These are phyloP conservation scores for Fusarium circinatum DNA, from an alignment of 2,329 filamentous ascomycete species.

Conservation along the genomic window DNA sequence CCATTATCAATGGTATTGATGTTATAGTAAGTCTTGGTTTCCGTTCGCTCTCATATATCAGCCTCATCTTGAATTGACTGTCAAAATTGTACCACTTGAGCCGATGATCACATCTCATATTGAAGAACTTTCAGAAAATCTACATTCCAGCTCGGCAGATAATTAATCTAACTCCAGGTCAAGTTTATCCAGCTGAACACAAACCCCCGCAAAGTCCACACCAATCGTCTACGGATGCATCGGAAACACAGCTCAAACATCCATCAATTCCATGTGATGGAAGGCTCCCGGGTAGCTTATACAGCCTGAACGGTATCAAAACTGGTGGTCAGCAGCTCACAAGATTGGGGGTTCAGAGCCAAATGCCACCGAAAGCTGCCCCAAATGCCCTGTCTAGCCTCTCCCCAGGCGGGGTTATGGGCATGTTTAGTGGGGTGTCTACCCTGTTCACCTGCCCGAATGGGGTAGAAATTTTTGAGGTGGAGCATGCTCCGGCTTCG, in stretches of 20 bases:
- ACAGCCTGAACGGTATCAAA: neutral
- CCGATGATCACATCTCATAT: neutral
- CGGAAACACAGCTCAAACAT: constrained; percentile 10
- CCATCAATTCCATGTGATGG: neutral
- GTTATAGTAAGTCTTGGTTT: neutral
- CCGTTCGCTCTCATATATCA: neutral
- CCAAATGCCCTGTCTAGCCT: constrained; percentile 1
- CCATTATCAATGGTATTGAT: neutral
- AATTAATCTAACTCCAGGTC: neutral
- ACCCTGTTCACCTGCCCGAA: constrained; percentile 37
- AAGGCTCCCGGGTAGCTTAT: constrained; percentile 19
- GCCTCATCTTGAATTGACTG: neutral
- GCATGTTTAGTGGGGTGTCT: neutral
- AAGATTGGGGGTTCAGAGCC: neutral
- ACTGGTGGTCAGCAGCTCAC: constrained; percentile 13
- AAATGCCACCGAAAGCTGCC: neutral
- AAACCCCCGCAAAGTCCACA: neutral
- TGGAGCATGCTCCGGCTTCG: constrained; percentile 30
- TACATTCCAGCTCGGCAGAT: neutral
- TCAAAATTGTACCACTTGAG: no score
- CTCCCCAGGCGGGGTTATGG: neutral
- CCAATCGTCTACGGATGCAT: constrained; percentile 4
- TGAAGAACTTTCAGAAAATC: neutral
- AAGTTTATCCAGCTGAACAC: neutral
- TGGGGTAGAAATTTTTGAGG: constrained; percentile 16